phyloP scores from a whole-genome alignment of 2,329 filamentous ascomycete species.

The Huntiella bhutanensis region DNA sequence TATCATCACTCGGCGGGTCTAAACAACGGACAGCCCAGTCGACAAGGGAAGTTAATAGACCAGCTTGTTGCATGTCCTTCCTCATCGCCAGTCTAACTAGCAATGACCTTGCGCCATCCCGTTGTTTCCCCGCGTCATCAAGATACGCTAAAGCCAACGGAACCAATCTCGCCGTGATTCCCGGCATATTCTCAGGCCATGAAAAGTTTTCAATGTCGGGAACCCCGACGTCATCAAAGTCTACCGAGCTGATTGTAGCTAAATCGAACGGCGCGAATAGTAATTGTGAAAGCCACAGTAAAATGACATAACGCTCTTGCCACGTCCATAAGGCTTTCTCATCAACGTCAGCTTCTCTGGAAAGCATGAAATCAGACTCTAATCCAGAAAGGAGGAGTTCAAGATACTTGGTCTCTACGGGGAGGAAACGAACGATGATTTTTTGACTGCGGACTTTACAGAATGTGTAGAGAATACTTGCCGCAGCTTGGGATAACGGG shows the following conservation, averaged over 20 bases:
- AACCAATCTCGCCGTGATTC: slow-evolving; percentile 50
- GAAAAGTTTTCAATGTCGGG: slow-evolving; percentile 28
- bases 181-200: slow-evolving; percentile 44
- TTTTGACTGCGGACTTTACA: slow-evolving; percentile 93
- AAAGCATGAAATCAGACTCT: slow-evolving; percentile 33
- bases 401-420: slow-evolving; percentile 71
- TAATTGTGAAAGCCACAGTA: slow-evolving; percentile 75
- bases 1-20: slow-evolving; percentile 21
- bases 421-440: slow-evolving; percentile 76
- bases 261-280: slow-evolving; percentile 80
- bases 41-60: slow-evolving; percentile 48
- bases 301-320: slow-evolving; percentile 74
- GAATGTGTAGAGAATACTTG: slow-evolving; percentile 62
- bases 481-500: slow-evolving; percentile 54
- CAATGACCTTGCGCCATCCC: slow-evolving; percentile 68
- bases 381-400: slow-evolving; percentile 62
- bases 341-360: background rate
- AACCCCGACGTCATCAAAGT: slow-evolving; percentile 27
- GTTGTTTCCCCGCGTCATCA: slow-evolving; percentile 61
- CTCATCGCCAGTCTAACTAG: slow-evolving; percentile 68
- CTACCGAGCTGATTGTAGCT: slow-evolving; percentile 55
- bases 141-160: slow-evolving; percentile 55
- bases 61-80: slow-evolving; percentile 67
- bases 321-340: slow-evolving; percentile 37
- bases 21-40: slow-evolving; percentile 51